Evolutionary conservation across 768 basidiomycete genomes (phyloP).

Genomic region (Trametes cubensis): DNA sequence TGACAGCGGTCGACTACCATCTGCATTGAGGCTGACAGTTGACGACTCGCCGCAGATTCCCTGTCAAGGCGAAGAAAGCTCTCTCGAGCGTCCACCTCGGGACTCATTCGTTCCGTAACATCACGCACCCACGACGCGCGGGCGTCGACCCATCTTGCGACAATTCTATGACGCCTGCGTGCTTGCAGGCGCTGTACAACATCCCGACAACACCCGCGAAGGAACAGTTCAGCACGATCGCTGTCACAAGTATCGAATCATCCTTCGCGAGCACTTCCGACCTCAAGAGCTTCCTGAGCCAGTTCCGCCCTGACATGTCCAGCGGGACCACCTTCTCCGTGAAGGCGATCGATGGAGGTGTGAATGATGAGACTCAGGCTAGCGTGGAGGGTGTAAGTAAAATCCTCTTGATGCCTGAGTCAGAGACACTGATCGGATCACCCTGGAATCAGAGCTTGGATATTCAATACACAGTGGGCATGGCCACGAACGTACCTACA

Average conservation of each 20-base stretch:
- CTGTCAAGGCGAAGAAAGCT: constrained; percentile 7
- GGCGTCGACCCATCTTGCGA: constrained; percentile 28
- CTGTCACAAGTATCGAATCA: constrained; percentile 16
- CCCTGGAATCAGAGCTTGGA: constrained; percentile 16
- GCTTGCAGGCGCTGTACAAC: constrained; percentile 38
- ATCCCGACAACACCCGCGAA: constrained; percentile 28
- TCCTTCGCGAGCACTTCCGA: constrained; percentile 16
- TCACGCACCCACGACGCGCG: constrained; percentile 9
- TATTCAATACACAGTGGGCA: constrained; percentile 25
- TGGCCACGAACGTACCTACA: constrained; percentile 23
- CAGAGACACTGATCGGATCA: neutral
- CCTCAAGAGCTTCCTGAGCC: constrained; percentile 18
- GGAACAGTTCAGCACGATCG: constrained; percentile 9
- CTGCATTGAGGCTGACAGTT: neutral
- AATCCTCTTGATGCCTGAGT: neutral
- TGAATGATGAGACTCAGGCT: constrained; percentile 14
- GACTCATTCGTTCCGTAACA: neutral
- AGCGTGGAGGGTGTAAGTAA: constrained; percentile 17
- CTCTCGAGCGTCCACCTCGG: constrained; percentile 26
- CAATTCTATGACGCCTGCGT: constrained; percentile 31
- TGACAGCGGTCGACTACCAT: neutral
- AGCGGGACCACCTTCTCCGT: constrained; percentile 13
- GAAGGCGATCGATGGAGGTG: constrained; percentile 13
- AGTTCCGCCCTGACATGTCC: constrained; percentile 23
- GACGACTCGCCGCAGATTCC: constrained; percentile 47